Conservation (phyloP, 1,139 yeast species). For the Blastobotrys arbuscula region DNA sequence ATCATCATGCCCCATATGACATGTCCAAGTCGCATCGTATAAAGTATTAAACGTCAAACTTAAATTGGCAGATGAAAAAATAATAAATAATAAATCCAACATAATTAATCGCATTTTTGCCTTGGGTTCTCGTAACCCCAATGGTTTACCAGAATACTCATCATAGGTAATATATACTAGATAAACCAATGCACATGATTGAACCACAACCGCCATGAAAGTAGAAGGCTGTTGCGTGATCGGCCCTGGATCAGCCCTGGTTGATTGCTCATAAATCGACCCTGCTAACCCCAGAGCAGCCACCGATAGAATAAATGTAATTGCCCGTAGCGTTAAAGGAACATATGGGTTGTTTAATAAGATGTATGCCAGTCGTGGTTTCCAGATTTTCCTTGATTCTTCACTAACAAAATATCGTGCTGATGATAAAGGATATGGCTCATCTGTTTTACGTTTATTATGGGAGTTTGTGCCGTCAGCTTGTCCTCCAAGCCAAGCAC, state of each 20-base stretch:
- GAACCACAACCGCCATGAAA: slow-evolving; percentile 85
- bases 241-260: slow-evolving; percentile 37
- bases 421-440: slow-evolving; percentile 19
- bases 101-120: slow-evolving; percentile 73
- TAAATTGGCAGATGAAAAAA: slow-evolving; percentile 87
- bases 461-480: not conserved
- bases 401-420: slow-evolving; percentile 28
- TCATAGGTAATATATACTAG: slow-evolving; percentile 79
- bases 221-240: slow-evolving; percentile 82
- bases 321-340: slow-evolving; percentile 68
- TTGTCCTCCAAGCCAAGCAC: slow-evolving; percentile 21
- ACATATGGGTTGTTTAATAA: slow-evolving; percentile 72
- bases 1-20: slow-evolving; percentile 32
- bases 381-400: slow-evolving; percentile 46
- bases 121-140: slow-evolving; percentile 79
- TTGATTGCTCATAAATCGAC: slow-evolving; percentile 26
- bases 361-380: slow-evolving; percentile 53
- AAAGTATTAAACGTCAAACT: slow-evolving; percentile 81
- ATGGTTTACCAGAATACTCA: slow-evolving; percentile 86
- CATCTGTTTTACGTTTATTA: slow-evolving; percentile 8
- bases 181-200: slow-evolving; percentile 71
- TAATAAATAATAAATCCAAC: slow-evolving; percentile 79
- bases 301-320: slow-evolving; percentile 46
- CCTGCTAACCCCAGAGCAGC: slow-evolving; percentile 29
- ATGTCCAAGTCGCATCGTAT: slow-evolving; percentile 79